phyloP scores from a whole-genome alignment of 495 filamentous ascomycete species.

The Friedmanniomyces simplex region DNA sequence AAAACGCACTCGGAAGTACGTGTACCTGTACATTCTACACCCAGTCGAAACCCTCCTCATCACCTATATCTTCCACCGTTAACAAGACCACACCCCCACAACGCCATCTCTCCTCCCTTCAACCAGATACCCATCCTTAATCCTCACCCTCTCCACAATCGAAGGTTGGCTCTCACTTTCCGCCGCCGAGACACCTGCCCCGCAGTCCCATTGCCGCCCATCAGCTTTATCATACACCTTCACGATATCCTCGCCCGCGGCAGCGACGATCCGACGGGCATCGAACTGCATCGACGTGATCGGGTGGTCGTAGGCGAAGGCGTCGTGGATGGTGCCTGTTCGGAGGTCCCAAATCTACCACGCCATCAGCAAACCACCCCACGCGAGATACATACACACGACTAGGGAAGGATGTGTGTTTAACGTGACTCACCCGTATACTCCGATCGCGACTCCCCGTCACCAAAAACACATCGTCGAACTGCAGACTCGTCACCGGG shows the following conservation, averaged over 20 bases:
- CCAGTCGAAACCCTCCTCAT: too few species aligned
- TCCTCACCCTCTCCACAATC: constrained; percentile 75
- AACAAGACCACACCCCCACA: constrained; percentile 89
- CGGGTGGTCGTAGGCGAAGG: constrained; percentile 87
- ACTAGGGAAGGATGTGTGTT: too few species aligned
- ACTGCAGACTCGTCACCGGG: constrained; percentile 88
- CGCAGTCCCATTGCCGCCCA: constrained; percentile 93
- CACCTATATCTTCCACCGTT: not conserved
- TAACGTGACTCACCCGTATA: constrained; percentile 61
- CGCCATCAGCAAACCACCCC: not conserved
- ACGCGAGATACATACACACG: too few species aligned
- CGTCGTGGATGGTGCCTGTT: constrained; percentile 90
- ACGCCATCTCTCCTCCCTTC: constrained; percentile 84
- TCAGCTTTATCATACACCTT: constrained; percentile 98
- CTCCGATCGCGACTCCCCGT: constrained; percentile 91
- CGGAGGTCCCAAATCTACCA: constrained; percentile 94
- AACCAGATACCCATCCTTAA: constrained; percentile 88
- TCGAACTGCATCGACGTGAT: constrained; percentile 99
- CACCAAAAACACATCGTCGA: constrained; percentile 90
- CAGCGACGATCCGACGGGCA: constrained; percentile 75
- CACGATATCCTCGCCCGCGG: constrained; percentile 81
- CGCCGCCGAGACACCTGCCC: constrained; percentile 58
- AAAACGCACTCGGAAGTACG: too few species aligned
- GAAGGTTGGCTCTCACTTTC: constrained; percentile 49
- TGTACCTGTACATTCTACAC: too few species aligned